Evolutionary conservation across 2,329 filamentous ascomycete species (phyloP), one percentile per base, ranked within the genome.

Genomic region (Arthrobotrys sinensis): DNA sequence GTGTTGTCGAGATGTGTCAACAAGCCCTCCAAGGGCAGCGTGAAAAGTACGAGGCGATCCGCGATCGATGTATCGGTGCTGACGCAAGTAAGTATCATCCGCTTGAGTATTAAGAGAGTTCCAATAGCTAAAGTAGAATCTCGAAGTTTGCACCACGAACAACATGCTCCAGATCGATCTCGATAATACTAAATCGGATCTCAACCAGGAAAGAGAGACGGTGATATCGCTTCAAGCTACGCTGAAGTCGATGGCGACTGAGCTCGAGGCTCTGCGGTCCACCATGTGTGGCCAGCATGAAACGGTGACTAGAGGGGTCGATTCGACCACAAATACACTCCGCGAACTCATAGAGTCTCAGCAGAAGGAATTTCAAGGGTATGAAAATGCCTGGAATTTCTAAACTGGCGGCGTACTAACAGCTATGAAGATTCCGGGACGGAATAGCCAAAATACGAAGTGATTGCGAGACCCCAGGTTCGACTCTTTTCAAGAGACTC

Each of bases 401-500:
- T n/a, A 36, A 19, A 19, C 16, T 53, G n/a, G 32, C 11, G 8
- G 21, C 14, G 53, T 36, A 16, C 62, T 68, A 68, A 68, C 6
- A 16, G 5, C 10, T 3, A 28, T 28, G 4, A 50, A 78, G 75
- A 43, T 63, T 53, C 12, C 60, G 40, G 16, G 19, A 53, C 16
- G 14, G 57, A n/a, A 16, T 78, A 11, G 5, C 32, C 5, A 63
- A 68, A 46, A 3, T 78, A 1, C 32, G 63, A n/a, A 36, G 14
- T 11, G 46, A 48, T 28, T 48, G 60, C 24, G 67, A 68, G 57
- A 50, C 53, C n/a, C 38, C 66, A 14, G 46, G 55, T n/a, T 78
- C 75, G 11, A 32, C 43, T 6, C 53, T 71, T 12, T 72, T 78
- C 45, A 68, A 72, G 32, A n/a, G 38, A 11, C 63, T 78, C 16